Percentiles rank a stretch among this genome's conserved stretches.
These are phyloP conservation scores for Dendrostoma leiphaemia DNA, from an alignment of 2,329 filamentous ascomycete species.

Conservation along the genomic window DNA sequence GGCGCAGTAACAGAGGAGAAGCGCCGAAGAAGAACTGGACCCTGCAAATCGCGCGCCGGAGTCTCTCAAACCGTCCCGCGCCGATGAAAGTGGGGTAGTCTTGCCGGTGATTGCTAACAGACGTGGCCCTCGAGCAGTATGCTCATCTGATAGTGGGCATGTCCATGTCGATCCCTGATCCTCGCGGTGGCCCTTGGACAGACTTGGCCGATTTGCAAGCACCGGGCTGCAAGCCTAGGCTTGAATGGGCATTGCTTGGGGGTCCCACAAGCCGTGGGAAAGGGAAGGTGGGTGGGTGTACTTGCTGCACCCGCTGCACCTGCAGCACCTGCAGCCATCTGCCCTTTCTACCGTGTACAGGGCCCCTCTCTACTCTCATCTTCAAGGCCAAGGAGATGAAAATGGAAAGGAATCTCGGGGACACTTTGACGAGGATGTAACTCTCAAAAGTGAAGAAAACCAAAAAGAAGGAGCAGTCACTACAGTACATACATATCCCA, in stretches of 20 bases:
- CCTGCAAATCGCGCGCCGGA: background rate
- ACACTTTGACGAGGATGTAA: no score
- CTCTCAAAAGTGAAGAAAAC: no score
- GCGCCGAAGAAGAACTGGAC: background rate
- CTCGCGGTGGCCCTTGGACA: background rate
- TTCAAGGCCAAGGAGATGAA: background rate
- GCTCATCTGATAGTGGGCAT: background rate
- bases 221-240: background rate
- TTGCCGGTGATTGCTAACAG: no score
- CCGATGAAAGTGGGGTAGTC: background rate
- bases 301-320: no score
- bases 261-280: slow-evolving; percentile 1
- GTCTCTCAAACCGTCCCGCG: background rate
- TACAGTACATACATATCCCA: no score
- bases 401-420: no score
- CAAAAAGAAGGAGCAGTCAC: no score
- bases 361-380: no score
- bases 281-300: slow-evolving; percentile 8
- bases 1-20: no score
- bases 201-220: background rate
- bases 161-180: background rate
- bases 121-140: no score
- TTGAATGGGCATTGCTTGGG: background rate
- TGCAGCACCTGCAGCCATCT: no score
- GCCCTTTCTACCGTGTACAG: no score